Percentiles rank a stretch among this genome's conserved stretches.
These are phyloP conservation scores for Auxenochlorella protothecoides DNA, from an alignment of 139 green algal species.

Conservation along the genomic window DNA sequence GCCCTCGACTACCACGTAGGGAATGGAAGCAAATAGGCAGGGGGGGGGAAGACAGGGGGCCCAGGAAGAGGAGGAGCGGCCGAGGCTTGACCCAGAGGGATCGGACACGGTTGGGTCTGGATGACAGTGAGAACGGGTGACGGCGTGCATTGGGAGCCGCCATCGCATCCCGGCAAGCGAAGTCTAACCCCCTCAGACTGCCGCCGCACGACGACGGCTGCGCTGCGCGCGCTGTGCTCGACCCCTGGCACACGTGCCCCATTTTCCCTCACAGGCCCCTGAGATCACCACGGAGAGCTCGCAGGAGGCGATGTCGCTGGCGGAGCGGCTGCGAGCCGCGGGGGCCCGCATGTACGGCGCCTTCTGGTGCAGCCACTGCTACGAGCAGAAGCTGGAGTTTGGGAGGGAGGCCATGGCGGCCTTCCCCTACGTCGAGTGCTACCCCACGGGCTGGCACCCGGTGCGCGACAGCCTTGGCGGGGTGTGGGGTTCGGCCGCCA, in stretches of 20 bases:
- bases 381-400: constrained; percentile 88
- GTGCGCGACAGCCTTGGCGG: constrained; percentile 15
- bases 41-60: background rate
- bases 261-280: constrained; percentile 13
- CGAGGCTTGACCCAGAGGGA: no score
- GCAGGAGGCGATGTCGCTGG: constrained; percentile 31
- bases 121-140: no score
- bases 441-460: constrained; percentile 77
- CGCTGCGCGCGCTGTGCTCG: no score
- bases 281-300: constrained; percentile 14
- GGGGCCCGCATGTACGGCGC: constrained; percentile 94
- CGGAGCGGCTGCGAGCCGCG: constrained; percentile 44
- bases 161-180: no score
- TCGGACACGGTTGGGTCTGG: no score
- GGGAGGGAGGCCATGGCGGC: constrained; percentile 64
- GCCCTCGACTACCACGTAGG: constrained; percentile 14
- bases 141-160: no score
- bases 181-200: no score
- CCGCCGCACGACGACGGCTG: no score
- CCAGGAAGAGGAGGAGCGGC: no score
- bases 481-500: background rate
- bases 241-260: no score
- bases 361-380: constrained; percentile 97
- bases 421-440: constrained; percentile 98
- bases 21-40: background rate